A percentile compares a stretch with the other conserved stretches of the same genome.
Conservation (phyloP, 2,329 filamentous ascomycete genomes). For the Calonectria ilicicola region DNA sequence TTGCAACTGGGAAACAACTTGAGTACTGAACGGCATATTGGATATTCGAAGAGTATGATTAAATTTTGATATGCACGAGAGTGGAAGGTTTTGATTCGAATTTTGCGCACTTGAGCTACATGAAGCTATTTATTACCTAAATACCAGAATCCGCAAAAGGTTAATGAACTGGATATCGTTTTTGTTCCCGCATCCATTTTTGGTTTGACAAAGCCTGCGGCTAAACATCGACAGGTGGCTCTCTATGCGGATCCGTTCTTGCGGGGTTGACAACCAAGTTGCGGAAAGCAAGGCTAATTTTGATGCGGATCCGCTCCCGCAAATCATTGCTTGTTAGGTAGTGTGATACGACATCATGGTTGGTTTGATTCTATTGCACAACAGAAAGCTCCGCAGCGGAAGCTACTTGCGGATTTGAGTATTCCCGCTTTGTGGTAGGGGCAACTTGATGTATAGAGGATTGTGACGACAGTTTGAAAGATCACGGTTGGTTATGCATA, state of each 20-base stretch:
- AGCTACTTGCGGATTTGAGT: not conserved
- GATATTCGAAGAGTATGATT: not conserved
- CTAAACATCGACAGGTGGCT: not conserved
- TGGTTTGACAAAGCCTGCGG: not conserved
- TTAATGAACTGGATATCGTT: not conserved
- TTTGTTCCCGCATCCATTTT: not conserved
- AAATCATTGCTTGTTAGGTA: not conserved
- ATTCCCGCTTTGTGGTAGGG: not conserved
- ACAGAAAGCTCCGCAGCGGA: not conserved
- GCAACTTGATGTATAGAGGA: not conserved
- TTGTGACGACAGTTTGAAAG: not conserved
- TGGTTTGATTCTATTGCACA: not conserved
- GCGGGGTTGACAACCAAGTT: conserved; percentile 9
- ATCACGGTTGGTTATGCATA: not conserved
- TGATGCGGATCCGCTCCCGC: conserved; percentile 23
- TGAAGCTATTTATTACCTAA: conserved; percentile 11
- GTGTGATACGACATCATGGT: not conserved
- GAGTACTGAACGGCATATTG: conserved; percentile 33
- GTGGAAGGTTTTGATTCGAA: no score
- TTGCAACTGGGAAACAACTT: conserved; percentile 29
- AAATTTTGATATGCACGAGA: not conserved
- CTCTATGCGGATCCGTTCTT: conserved; percentile 32
- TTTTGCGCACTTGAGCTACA: not conserved
- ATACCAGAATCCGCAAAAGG: not conserved
- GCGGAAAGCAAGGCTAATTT: not conserved